phyloP scores from a whole-genome alignment of 78 protist species.

The Planoprotostelium fungivorum region DNA sequence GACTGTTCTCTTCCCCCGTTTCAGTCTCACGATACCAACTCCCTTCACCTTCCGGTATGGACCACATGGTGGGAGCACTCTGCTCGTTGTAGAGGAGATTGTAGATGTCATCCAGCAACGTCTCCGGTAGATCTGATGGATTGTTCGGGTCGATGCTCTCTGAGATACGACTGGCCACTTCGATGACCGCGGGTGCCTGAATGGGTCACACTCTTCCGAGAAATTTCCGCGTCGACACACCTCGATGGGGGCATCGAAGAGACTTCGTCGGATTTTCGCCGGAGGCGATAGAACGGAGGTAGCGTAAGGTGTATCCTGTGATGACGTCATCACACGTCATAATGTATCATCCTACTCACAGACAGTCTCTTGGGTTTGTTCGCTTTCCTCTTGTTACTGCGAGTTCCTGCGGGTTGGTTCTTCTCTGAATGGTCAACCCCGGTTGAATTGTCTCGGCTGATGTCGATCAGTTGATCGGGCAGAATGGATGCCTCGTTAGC shows the following conservation, averaged over 20 bases:
- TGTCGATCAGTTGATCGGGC: too few species aligned
- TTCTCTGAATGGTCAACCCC: background rate
- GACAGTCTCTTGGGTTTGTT: background rate
- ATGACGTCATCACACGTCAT: background rate
- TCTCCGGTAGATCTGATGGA: background rate
- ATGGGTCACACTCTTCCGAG: too few species aligned
- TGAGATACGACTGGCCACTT: background rate
- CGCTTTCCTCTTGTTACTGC: background rate
- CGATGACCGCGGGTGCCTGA: background rate
- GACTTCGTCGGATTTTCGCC: background rate
- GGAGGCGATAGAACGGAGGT: background rate
- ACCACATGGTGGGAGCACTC: too few species aligned
- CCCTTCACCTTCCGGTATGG: background rate
- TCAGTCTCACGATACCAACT: background rate
- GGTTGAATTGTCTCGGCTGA: background rate
- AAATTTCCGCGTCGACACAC: background rate
- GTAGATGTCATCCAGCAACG: background rate
- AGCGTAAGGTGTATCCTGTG: too few species aligned
- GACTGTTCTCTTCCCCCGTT: background rate
- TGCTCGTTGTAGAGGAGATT: background rate
- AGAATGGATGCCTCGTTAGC: too few species aligned
- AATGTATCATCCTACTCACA: background rate
- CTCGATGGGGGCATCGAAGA: background rate
- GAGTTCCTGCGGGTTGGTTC: background rate
- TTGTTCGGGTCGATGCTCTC: background rate